A percentile compares a stretch with the other conserved stretches of the same genome.
phyloP scores from a whole-genome alignment of 2,329 filamentous ascomycete species.

The Leptographium lundbergii region DNA sequence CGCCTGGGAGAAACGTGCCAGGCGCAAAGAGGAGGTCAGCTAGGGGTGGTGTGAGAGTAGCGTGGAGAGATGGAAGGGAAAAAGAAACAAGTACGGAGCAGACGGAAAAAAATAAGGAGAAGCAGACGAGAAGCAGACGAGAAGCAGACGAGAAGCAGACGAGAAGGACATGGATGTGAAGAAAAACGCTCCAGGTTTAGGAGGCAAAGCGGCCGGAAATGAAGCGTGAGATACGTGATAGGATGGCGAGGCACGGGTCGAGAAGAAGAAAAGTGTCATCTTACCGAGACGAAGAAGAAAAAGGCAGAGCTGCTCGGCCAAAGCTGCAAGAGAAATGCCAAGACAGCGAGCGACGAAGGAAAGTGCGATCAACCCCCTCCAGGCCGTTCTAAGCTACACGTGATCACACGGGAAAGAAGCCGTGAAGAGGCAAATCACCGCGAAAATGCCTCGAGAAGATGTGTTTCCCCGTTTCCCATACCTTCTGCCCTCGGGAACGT shows the following conservation, averaged over 20 bases:
- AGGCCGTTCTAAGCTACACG: too few species aligned
- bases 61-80: not conserved
- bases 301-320: not conserved
- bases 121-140: not conserved
- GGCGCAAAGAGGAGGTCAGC: too few species aligned
- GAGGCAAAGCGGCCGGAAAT: not conserved
- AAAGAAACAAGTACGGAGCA: not conserved
- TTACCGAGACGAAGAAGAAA: not conserved
- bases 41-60: too few species aligned
- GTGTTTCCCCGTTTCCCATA: too few species aligned
- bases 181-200: too few species aligned
- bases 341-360: not conserved
- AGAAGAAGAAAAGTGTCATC: not conserved
- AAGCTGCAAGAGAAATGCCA: not conserved
- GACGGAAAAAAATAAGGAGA: not conserved
- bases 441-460: too few species aligned
- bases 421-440: too few species aligned
- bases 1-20: too few species aligned
- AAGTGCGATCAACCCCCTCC: too few species aligned
- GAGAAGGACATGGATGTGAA: too few species aligned
- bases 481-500: too few species aligned
- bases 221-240: not conserved
- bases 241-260: not conserved
- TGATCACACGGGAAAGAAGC: too few species aligned
- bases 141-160: not conserved